Conservation (phyloP, 1,284 basidiomycete genomes). For the Quambalaria eucalypti region DNA sequence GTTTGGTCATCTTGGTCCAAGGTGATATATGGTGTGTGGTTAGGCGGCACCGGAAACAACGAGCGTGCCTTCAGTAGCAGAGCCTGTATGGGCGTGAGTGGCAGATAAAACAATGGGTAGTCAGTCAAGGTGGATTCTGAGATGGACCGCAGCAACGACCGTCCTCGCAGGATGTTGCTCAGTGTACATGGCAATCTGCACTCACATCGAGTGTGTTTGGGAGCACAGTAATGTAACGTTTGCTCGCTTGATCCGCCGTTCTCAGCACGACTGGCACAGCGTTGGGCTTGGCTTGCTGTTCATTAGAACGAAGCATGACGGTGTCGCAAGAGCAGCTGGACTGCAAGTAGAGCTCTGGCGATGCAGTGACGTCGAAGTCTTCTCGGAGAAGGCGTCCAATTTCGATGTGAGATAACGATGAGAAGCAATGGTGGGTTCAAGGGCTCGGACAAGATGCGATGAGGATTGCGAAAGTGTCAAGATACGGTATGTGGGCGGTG, state of each 20-base stretch:
- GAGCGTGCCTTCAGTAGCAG: constrained; percentile 31
- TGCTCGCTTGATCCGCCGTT: not conserved
- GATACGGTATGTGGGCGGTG: no score
- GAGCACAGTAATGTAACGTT: constrained; percentile 29
- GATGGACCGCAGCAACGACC: no score
- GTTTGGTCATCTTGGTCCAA: constrained; percentile 29
- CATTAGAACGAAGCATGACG: not conserved
- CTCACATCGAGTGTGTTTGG: constrained; percentile 25
- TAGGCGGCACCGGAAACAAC: constrained; percentile 34
- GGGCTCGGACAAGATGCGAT: no score
- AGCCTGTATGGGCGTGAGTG: constrained; percentile 7
- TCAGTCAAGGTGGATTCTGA: no score
- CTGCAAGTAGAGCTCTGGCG: no score
- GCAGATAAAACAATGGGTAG: no score
- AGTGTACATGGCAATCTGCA: not conserved
- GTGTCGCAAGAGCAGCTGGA: not conserved
- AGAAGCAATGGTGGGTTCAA: no score
- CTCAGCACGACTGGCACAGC: not conserved
- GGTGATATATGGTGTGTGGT: constrained; percentile 34
- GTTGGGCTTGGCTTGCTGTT: not conserved
- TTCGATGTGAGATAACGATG: no score
- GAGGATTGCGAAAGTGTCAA: no score
- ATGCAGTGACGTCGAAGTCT: no score
- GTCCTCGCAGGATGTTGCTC: no score
- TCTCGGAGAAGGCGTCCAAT: no score